Conservation (phyloP, 257 asterid species). For the Solanum ossicruentum region DNA sequence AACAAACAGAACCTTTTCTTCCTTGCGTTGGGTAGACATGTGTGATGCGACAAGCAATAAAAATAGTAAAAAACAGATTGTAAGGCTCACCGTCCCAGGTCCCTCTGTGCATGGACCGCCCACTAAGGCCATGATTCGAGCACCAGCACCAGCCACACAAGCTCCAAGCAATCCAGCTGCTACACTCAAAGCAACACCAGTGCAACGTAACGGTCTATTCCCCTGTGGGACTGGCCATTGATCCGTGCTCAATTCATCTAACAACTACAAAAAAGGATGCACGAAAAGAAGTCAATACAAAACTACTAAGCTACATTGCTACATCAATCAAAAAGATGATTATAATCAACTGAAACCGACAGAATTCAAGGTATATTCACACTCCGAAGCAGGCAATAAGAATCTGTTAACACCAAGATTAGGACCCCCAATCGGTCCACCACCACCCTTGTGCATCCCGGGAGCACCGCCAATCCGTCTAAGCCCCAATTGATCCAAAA, state of each 20-base stretch:
- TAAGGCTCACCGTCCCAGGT: conserved; percentile 82
- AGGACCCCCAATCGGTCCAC: conserved; percentile 30
- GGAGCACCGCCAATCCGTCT: conserved; percentile 41
- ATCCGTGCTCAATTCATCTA: conserved; percentile 87
- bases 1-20: neutral
- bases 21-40: neutral
- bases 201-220: conserved; percentile 69
- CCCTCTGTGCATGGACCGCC: conserved; percentile 99
- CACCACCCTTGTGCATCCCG: conserved; percentile 20
- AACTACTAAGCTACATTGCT: neutral
- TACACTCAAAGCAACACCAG: conserved; percentile 91
- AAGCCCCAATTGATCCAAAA: conserved; percentile 83
- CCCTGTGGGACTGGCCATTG: conserved; percentile 81
- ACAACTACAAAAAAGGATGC: conserved; percentile 33
- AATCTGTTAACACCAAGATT: conserved; percentile 55
- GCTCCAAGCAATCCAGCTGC: conserved; percentile 90
- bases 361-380: conserved; percentile 70
- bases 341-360: conserved; percentile 16
- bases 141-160: conserved; percentile 72
- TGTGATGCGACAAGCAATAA: neutral
- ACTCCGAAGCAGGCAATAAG: conserved; percentile 81
- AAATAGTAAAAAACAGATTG: neutral
- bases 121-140: conserved; percentile 74
- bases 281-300: neutral
- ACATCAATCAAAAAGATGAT: neutral